Conservation (phyloP, 148 eudicot species). For the Nyssa sinensis region DNA sequence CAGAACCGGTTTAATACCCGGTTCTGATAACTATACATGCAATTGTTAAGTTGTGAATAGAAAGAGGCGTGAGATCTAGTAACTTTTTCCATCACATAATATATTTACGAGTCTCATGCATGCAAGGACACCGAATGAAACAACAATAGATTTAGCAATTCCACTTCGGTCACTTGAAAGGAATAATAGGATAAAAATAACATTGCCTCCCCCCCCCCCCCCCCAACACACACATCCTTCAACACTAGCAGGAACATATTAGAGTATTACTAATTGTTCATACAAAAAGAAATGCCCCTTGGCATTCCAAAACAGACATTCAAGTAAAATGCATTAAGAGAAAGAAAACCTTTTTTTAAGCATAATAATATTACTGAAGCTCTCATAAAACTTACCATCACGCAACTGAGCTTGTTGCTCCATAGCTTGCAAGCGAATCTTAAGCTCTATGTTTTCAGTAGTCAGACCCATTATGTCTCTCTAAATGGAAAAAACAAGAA, state of each 20-base stretch:
- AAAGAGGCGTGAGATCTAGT: too few species aligned
- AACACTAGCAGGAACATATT: neutral
- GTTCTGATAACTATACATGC: too few species aligned
- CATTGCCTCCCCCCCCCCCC: neutral
- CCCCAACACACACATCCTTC: neutral
- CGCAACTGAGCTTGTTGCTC: conserved; percentile 55
- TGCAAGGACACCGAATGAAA: too few species aligned
- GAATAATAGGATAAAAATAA: too few species aligned
- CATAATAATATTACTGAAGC: neutral
- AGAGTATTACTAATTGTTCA: neutral
- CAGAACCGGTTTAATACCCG: too few species aligned
- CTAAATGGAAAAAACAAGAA: conserved; percentile 14
- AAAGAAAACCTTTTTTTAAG: neutral
- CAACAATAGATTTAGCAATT: neutral
- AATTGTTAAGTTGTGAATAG: too few species aligned
- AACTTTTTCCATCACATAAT: too few species aligned
- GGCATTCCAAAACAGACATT: neutral
- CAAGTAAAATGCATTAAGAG: neutral
- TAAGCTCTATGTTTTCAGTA: conserved; percentile 41
- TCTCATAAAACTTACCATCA: conserved; percentile 33
- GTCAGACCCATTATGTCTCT: conserved; percentile 42
- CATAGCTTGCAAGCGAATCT: conserved; percentile 47
- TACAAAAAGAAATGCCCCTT: neutral
- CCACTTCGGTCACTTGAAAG: neutral
- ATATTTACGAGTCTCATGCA: too few species aligned